Evolutionary conservation across 2,329 filamentous ascomycete genomes (phyloP).

Genomic region (Paracoccidioides lutzii): DNA sequence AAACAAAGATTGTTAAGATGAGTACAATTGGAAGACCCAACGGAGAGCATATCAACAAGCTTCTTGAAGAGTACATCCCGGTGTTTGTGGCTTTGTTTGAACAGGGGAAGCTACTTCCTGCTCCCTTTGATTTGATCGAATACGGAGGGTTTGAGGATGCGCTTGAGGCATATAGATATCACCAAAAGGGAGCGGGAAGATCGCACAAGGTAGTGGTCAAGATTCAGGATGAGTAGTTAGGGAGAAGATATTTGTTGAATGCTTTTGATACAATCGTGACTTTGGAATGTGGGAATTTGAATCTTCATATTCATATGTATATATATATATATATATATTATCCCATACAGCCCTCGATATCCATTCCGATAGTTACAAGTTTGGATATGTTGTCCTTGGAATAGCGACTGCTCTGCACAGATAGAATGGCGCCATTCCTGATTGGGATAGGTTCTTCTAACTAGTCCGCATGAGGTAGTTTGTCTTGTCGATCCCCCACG

Average conservation of each 20-base stretch:
- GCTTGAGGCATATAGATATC: constrained; percentile 14
- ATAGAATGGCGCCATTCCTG: no score
- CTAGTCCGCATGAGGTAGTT: no score
- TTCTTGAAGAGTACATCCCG: constrained; percentile 13
- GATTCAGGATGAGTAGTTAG: constrained; percentile 11
- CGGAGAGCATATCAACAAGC: constrained; percentile 12
- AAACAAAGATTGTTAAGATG: constrained; percentile 12
- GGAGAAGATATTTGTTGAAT: neutral
- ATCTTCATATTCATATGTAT: no score
- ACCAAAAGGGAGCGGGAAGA: constrained; percentile 13
- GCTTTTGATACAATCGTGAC: no score
- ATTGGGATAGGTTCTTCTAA: no score
- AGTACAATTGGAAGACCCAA: constrained; percentile 12
- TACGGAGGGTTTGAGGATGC: constrained; percentile 14
- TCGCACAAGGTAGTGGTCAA: constrained; percentile 15
- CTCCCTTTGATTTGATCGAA: constrained; percentile 15
- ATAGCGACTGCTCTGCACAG: no score
- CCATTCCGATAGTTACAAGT: no score
- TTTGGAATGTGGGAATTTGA: no score
- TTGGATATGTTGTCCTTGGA: no score
- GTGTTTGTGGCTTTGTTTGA: constrained; percentile 13
- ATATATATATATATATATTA: no score
- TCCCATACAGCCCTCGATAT: no score
- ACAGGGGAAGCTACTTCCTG: constrained; percentile 10
- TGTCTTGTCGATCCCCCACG: no score